Conservation (phyloP, 176 grass and related monocot species). For the Ensete glaucum region DNA sequence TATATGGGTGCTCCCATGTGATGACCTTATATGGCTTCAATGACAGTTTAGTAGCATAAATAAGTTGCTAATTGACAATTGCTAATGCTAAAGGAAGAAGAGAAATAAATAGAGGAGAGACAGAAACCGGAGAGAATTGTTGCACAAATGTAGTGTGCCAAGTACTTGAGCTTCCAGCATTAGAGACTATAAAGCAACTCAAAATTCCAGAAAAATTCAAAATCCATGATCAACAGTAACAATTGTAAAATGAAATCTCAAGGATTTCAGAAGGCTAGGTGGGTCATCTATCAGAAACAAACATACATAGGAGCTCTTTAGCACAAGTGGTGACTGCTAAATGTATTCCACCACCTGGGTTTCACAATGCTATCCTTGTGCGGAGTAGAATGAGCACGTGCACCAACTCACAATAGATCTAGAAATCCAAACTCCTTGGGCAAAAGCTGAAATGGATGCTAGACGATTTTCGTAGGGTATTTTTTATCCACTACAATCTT, state of each 20-base stretch:
- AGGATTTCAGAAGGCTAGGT: neutral
- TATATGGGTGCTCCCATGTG: neutral
- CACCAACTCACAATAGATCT: neutral
- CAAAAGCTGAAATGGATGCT: too few relatives aligned
- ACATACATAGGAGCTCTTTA: neutral
- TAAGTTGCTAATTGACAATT: neutral
- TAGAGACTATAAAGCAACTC: neutral
- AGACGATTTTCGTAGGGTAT: too few relatives aligned
- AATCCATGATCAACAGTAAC: neutral
- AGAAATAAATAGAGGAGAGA: neutral
- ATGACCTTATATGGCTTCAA: neutral
- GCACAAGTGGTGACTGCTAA: neutral
- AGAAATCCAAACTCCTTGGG: neutral
- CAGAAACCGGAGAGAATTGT: too few relatives aligned
- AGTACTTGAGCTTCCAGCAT: neutral
- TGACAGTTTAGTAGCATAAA: neutral
- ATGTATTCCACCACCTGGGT: neutral
- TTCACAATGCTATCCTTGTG: neutral
- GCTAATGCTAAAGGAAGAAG: neutral
- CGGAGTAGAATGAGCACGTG: too few relatives aligned
- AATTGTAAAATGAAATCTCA: neutral
- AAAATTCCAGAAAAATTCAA: neutral
- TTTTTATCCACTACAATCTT: too few relatives aligned
- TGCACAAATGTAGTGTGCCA: neutral
- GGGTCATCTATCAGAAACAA: neutral